Percentiles rank a stretch among this genome's conserved stretches.
Conservation (phyloP, 1,284 basidiomycete species). For the Boletus subluridellus region DNA sequence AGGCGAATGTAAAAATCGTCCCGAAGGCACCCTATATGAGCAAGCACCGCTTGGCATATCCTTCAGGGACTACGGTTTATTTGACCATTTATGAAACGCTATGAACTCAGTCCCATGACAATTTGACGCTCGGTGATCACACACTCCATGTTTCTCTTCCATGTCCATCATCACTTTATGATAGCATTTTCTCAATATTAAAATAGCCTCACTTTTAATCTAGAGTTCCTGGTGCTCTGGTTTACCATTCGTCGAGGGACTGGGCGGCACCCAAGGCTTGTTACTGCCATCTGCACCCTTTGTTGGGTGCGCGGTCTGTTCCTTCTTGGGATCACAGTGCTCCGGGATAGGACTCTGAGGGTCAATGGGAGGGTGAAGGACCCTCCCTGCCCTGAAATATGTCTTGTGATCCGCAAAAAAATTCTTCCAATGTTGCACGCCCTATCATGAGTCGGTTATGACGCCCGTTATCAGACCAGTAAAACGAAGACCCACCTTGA, state of each 20-base stretch:
- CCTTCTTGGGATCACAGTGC: slow-evolving; percentile 69
- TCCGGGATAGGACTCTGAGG: slow-evolving; percentile 73
- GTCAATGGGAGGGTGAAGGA: slow-evolving; percentile 74
- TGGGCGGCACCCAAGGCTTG: slow-evolving; percentile 12
- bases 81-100: slow-evolving; percentile 31
- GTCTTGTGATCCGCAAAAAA: slow-evolving; percentile 82
- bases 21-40: background rate
- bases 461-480: background rate
- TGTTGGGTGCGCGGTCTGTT: slow-evolving; percentile 22
- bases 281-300: slow-evolving; percentile 6
- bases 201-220: slow-evolving; percentile 18
- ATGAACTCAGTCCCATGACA: slow-evolving; percentile 9
- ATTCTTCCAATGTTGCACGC: slow-evolving; percentile 81
- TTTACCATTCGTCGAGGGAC: slow-evolving; percentile 10
- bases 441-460: slow-evolving; percentile 39
- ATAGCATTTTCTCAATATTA: slow-evolving; percentile 15
- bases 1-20: slow-evolving; percentile 21
- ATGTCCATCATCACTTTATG: slow-evolving; percentile 24
- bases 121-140: slow-evolving; percentile 13
- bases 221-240: slow-evolving; percentile 40
- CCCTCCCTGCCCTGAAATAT: slow-evolving; percentile 74
- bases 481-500: slow-evolving; percentile 46
- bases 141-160: slow-evolving; percentile 25
- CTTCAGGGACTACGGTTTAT: slow-evolving; percentile 24
- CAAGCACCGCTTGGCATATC: slow-evolving; percentile 2